Percentiles rank a stretch among this genome's conserved stretches.
phyloP scores from a whole-genome alignment of 441 rosid genomes.

The Pelargonium hybrid region DNA sequence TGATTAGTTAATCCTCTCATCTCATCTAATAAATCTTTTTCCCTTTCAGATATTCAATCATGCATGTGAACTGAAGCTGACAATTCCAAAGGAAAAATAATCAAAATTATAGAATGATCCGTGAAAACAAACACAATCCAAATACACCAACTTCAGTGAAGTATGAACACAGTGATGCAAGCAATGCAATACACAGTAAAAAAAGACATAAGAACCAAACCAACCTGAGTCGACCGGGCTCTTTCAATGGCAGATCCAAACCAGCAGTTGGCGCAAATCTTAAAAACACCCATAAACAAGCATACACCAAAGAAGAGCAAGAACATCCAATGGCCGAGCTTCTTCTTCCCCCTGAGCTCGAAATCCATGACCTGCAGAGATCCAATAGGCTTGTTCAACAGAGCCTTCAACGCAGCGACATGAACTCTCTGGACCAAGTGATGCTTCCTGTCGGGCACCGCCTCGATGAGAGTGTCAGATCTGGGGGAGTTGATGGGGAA shows the following conservation, averaged over 20 bases:
- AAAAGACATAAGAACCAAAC: neutral
- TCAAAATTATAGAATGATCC: neutral
- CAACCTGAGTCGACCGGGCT: slow-evolving; percentile 43
- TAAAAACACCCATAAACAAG: slow-evolving; percentile 72
- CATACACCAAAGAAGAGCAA: slow-evolving; percentile 62
- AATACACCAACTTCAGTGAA: neutral
- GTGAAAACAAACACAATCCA: neutral
- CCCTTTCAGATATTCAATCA: neutral
- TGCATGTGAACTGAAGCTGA: neutral
- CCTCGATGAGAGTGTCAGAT: slow-evolving; percentile 35
- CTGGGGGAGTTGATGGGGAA: slow-evolving; percentile 54
- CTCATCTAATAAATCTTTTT: neutral
- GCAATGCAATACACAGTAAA: neutral
- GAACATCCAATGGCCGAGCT: slow-evolving; percentile 75
- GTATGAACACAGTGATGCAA: neutral
- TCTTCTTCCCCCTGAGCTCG: slow-evolving; percentile 57
- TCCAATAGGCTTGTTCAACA: slow-evolving; percentile 44
- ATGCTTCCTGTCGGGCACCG: slow-evolving; percentile 23
- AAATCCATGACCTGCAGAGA: slow-evolving; percentile 50
- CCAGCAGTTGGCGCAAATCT: slow-evolving; percentile 80
- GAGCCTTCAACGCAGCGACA: slow-evolving; percentile 28
- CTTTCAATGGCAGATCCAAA: slow-evolving; percentile 72
- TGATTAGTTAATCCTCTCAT: neutral
- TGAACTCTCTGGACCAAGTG: slow-evolving; percentile 41
- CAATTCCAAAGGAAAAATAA: neutral